Conservation (phyloP, 2,329 filamentous ascomycete species). For the Pseudocercospora fijiensis region DNA sequence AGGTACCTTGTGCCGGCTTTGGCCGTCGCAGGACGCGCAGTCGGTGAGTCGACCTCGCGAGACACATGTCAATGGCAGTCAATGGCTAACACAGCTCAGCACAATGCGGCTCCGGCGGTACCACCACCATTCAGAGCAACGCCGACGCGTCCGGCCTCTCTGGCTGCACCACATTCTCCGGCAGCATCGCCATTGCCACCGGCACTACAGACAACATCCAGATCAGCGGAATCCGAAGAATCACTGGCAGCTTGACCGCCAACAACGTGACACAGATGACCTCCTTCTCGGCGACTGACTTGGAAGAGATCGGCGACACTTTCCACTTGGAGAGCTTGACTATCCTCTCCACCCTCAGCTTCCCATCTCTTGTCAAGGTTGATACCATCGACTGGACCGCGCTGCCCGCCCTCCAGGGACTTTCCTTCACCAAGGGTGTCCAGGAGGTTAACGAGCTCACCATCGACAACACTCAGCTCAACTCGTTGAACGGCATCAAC, state of each 20-base stretch:
- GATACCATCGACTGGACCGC: constrained; percentile 69
- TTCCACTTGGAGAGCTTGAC: constrained; percentile 70
- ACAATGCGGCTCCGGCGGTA: constrained; percentile 44
- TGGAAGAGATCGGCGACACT: constrained; percentile 65
- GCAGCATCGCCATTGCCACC: constrained; percentile 64
- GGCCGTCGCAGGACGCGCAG: constrained; percentile 54
- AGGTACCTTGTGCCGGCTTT: constrained; percentile 59
- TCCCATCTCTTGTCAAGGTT: constrained; percentile 65
- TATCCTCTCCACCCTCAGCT: constrained; percentile 64
- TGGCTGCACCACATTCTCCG: constrained; percentile 66
- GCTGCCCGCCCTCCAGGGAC: constrained; percentile 62
- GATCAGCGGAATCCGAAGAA: constrained; percentile 61
- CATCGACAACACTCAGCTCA: constrained; percentile 85
- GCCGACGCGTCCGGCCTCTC: constrained; percentile 61
- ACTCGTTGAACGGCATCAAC: constrained; percentile 75
- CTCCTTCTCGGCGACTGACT: constrained; percentile 59
- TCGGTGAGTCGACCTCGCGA: constrained; percentile 45
- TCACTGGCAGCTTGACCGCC: constrained; percentile 57
- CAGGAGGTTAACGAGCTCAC: constrained; percentile 65
- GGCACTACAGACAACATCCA: constrained; percentile 58
- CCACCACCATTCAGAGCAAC: constrained; percentile 59
- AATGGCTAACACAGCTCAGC: constrained; percentile 22
- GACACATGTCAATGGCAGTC: constrained; percentile 25
- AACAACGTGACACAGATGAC: constrained; percentile 61
- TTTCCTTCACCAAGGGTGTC: constrained; percentile 63